Evolutionary conservation across 495 filamentous ascomycete species (phyloP).

Genomic region (Hypoxylon crocopeplum): DNA sequence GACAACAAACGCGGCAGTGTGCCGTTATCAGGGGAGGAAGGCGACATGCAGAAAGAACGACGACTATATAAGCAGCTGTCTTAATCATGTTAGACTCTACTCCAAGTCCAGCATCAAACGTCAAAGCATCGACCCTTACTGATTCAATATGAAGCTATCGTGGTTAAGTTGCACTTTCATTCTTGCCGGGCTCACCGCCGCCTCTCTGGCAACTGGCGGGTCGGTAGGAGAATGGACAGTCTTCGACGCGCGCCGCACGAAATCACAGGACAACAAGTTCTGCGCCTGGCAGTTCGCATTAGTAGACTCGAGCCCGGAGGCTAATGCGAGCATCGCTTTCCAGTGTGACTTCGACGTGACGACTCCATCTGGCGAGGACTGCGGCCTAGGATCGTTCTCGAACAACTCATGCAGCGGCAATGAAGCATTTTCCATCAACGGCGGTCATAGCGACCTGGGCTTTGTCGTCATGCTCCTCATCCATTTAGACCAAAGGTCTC

Average conservation of each 20-base stretch:
- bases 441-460: slow-evolving; percentile 27
- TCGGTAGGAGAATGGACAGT: slow-evolving; percentile 10
- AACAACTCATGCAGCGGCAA: slow-evolving; percentile 8
- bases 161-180: neutral
- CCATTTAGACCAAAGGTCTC: neutral
- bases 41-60: neutral
- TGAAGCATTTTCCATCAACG: slow-evolving; percentile 26
- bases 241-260: slow-evolving; percentile 8
- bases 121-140: neutral
- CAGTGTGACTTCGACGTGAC: slow-evolving; percentile 27
- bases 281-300: slow-evolving; percentile 5
- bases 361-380: slow-evolving; percentile 1
- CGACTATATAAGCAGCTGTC: neutral
- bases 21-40: neutral
- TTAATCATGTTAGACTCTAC: neutral
- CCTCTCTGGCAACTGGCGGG: neutral
- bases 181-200: neutral
- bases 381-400: slow-evolving; percentile 22
- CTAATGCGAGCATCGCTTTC: neutral
- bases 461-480: slow-evolving; percentile 38
- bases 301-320: neutral
- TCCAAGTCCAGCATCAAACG: neutral
- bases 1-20: slow-evolving; percentile 1
- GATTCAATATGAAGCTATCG: slow-evolving; percentile 10
- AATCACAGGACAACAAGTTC: neutral